Evolutionary conservation across 192 early-diverging fungal genomes (phyloP).

Genomic region (Coemansia sp.): DNA sequence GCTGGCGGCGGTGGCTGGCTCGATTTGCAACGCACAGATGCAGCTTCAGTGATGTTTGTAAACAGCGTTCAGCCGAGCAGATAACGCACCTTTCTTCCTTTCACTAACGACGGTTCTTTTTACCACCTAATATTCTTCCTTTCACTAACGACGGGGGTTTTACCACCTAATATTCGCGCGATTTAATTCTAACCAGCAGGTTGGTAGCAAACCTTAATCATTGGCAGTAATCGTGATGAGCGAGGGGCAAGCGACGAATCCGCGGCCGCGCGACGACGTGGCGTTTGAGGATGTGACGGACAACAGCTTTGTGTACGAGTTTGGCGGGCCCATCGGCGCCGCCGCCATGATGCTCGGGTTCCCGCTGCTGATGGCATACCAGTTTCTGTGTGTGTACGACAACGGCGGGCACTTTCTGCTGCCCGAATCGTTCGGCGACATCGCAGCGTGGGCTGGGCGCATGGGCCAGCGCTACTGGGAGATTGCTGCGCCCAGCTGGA

Average conservation of each 20-base stretch:
- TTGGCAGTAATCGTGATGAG: conserved; percentile 1
- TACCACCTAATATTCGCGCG: not conserved
- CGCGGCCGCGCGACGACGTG: conserved; percentile 48
- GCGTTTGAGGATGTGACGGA: conserved; percentile 59
- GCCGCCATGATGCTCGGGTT: conserved; percentile 72
- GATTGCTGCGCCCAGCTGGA: conserved; percentile 58
- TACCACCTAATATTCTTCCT: not conserved
- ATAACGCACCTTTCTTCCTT: not conserved
- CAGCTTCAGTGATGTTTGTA: not conserved
- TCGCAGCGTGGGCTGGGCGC: conserved; percentile 45
- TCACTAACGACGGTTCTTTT: not conserved
- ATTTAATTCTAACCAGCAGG: not conserved
- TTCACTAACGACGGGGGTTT: not conserved
- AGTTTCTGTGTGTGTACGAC: conserved; percentile 69
- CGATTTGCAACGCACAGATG: not conserved
- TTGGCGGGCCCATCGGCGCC: conserved; percentile 69
- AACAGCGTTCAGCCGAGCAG: not conserved
- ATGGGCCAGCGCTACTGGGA: conserved; percentile 54
- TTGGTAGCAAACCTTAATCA: not conserved
- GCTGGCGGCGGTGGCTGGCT: not conserved
- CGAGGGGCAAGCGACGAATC: conserved; percentile 11
- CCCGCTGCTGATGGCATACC: conserved; percentile 72
- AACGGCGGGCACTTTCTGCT: conserved; percentile 61
- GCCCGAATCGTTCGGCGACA: conserved; percentile 48
- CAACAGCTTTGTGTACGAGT: conserved; percentile 67